Evolutionary conservation across 2,329 filamentous ascomycete species (phyloP), one percentile per base, ranked within the genome.

Genomic region (Verticillium longisporum): DNA sequence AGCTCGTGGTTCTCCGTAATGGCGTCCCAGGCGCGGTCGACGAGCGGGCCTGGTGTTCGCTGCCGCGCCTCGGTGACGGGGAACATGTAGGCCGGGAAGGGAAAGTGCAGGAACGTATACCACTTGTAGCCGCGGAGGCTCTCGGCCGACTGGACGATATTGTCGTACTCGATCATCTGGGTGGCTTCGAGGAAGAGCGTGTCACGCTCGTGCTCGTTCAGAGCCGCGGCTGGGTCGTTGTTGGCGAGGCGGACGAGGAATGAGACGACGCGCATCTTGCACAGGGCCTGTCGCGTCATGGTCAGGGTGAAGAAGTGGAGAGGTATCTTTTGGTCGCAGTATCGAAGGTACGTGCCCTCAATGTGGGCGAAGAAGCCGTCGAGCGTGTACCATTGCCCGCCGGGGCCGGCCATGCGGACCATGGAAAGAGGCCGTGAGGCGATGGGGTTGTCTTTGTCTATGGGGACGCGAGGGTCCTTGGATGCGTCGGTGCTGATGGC

Each of bases 61-160:
- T 75, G 71, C 6, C 81, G 80, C 41, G 87, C 74, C 67, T 86
- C 83, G 57, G 79, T 80, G 13, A 85, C 77, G 26, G 87, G 74
- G 66, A 83, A 85, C 70, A 87, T 83, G 70, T 86, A 87, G 1
- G 82, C 84, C 1, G 83, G 83, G 63, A 87, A 80, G 9, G 84
- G 84, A 60, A 86, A 84, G 68, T 86, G 78, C 66, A 85, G 80
- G 65, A 80, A 76, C 0, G 82, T 83, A 67, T 83, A 87, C 84
- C 84, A 87, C 58, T 75, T 75, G 65, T 83, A 87, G 2, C 80
- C 77, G 15, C 77, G 77, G 3, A 87, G 72, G 57, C 72, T 77
- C 15, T 83, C 78, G 6, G 79, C 77, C 1, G 76, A 75, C 63
- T 85, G 81, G 26, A 86, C 78, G 38, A 81, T 67, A 62, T 83